Evolutionary conservation across 495 filamentous ascomycete genomes (phyloP), one percentile per base, ranked within the genome.

Genomic region (Aspergillus olivimuriae): DNA sequence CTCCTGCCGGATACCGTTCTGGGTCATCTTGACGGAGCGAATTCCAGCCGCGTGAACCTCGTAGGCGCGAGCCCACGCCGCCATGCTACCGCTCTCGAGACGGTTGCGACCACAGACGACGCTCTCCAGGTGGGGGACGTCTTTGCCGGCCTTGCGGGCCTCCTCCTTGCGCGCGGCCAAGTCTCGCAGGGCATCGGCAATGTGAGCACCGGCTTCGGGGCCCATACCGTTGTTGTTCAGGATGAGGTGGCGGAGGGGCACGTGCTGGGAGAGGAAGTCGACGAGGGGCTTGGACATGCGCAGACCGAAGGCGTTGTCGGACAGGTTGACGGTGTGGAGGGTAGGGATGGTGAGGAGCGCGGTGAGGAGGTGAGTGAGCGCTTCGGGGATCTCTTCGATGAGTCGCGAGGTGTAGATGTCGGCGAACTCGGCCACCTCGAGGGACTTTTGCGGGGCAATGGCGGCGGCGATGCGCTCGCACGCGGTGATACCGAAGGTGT

Each of bases 221-320:
- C 92, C 92, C 8, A 98, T 77, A n/a, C 92, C 92, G 63, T 98
- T 98, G 72, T 98, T 98, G 72, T 95, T 95, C 43, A 98, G 78
- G 61, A 92, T 84, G 11, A 98, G 77, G 64, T 95, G 87, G 57
- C 85, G 86, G 11, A 98, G 81, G 7, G 92, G 90, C 15, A 84
- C 78, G 61, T 95, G 89, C 20, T 76, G 73, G 19, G 84, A 81
- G 35, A 97, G 80, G 70, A 96, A 98, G 31, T 86, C 82, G 43
- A 89, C 81, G 17, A 91, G 77, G 14, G 85, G 84, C 21, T 82
- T 83, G 57, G 86, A 82, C 10, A 87, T 94, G 62, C 95, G 95
- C 37, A 94, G 81, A 41, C 92, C 92, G 57, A 98, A 98, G 33
- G 92, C 92, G 65, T 98, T 98, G 67, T 98, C 92, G 60, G 89